Percentiles rank a stretch among this genome's conserved stretches.
Conservation (phyloP, 768 basidiomycete species). For the Flagelloscypha sp. region DNA sequence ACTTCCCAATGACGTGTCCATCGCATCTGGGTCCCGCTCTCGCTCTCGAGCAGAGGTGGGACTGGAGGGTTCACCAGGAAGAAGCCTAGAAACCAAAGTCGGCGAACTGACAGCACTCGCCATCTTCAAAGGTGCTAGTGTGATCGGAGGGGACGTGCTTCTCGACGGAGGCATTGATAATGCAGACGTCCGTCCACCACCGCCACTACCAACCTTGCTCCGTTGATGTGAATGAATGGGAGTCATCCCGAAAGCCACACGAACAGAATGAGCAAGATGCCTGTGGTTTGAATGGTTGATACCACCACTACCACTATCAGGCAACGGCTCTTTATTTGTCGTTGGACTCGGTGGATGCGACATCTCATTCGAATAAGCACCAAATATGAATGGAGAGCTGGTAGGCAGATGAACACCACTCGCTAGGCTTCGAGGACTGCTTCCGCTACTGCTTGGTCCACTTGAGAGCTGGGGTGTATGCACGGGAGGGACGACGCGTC, state of each 20-base stretch:
- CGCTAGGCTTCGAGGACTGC: slow-evolving; percentile 49
- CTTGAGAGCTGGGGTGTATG: slow-evolving; percentile 59
- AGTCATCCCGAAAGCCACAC: slow-evolving; percentile 88
- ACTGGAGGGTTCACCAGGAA: no score
- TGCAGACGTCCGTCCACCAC: slow-evolving; percentile 9
- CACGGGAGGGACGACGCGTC: slow-evolving; percentile 22
- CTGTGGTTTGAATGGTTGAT: slow-evolving; percentile 32
- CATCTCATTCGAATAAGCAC: no score
- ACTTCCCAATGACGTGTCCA: no score
- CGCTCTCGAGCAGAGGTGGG: no score
- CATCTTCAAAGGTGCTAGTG: slow-evolving; percentile 58
- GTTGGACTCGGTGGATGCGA: no score
- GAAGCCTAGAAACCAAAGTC: no score
- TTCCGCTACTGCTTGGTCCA: slow-evolving; percentile 56
- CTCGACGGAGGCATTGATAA: slow-evolving; percentile 45
- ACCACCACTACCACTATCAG: slow-evolving; percentile 15
- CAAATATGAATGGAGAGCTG: no score
- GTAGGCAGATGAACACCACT: no score
- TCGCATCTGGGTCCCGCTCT: no score
- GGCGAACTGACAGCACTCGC: no score
- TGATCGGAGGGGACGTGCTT: slow-evolving; percentile 64
- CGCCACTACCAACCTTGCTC: slow-evolving; percentile 7
- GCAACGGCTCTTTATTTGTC: no score
- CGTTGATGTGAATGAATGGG: slow-evolving; percentile 45
- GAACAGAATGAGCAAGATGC: slow-evolving; percentile 77